These are phyloP conservation scores for Margaritispora aquatica DNA, from an alignment of 495 filamentous ascomycete genomes.

Conservation along the genomic window DNA sequence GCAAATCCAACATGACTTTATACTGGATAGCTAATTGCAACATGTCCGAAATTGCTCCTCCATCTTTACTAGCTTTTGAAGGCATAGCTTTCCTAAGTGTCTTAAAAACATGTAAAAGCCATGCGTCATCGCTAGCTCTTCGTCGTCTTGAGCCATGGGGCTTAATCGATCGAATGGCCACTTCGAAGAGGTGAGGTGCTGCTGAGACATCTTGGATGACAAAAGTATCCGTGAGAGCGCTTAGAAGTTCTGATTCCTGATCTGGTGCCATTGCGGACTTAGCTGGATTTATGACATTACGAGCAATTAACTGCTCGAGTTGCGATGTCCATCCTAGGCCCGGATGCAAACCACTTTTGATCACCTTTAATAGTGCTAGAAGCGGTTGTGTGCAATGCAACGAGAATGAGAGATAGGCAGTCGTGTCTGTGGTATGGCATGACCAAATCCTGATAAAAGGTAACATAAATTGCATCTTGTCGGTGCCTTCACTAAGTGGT, in stretches of 20 bases:
- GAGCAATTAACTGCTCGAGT: slow-evolving; percentile 59
- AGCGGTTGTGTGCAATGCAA: slow-evolving; percentile 15
- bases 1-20: slow-evolving; percentile 25
- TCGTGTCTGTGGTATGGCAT: slow-evolving; percentile 2
- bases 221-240: slow-evolving; percentile 32
- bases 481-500: neutral
- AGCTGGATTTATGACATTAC: slow-evolving; percentile 64
- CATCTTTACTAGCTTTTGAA: slow-evolving; percentile 8
- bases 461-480: slow-evolving; percentile 6
- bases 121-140: slow-evolving; percentile 49
- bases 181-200: slow-evolving; percentile 47
- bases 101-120: slow-evolving; percentile 63
- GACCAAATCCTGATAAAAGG: slow-evolving; percentile 24
- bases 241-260: slow-evolving; percentile 32
- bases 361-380: slow-evolving; percentile 9
- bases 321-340: slow-evolving; percentile 29
- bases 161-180: slow-evolving; percentile 49
- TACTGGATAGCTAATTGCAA: slow-evolving; percentile 34
- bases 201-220: slow-evolving; percentile 24
- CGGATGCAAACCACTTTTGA: slow-evolving; percentile 3
- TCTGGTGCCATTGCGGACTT: slow-evolving; percentile 32
- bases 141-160: slow-evolving; percentile 47
- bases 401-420: slow-evolving; percentile 13
- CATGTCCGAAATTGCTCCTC: slow-evolving; percentile 29
- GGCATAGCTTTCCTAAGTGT: slow-evolving; percentile 32